A percentile compares a stretch with the other conserved stretches of the same genome.
Evolutionary conservation across 2,329 filamentous ascomycete species (phyloP).

Genomic region (Aureobasidium sp.): DNA sequence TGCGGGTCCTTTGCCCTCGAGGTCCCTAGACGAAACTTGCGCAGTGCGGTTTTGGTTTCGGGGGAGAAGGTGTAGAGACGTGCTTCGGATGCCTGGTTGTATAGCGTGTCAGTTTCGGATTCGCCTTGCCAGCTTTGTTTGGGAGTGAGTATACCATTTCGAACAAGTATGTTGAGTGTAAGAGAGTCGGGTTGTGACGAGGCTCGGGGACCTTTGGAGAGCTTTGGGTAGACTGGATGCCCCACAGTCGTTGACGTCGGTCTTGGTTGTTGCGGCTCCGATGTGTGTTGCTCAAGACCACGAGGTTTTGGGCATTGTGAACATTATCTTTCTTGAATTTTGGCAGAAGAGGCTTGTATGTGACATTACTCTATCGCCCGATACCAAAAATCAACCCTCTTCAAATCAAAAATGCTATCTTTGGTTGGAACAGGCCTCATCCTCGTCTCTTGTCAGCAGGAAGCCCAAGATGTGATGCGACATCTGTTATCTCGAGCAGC

Average conservation of each 20-base stretch:
- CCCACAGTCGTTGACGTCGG: slow-evolving; percentile 9
- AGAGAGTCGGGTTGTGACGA: neutral
- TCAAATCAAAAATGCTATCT: no score
- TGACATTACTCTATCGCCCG: no score
- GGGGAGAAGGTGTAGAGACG: slow-evolving; percentile 87
- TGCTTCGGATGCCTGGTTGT: slow-evolving; percentile 60
- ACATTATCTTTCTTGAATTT: neutral
- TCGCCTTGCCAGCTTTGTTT: no score
- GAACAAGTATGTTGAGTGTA: neutral
- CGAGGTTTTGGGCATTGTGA: neutral
- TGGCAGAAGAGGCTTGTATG: neutral
- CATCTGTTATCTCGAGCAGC: neutral
- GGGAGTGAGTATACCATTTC: neutral
- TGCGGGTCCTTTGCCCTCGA: slow-evolving; percentile 80
- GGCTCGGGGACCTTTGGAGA: neutral
- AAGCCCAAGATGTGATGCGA: no score
- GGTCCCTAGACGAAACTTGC: slow-evolving; percentile 89
- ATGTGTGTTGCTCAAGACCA: slow-evolving; percentile 4
- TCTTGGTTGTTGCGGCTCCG: neutral
- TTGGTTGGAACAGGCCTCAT: no score
- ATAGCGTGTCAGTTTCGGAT: no score
- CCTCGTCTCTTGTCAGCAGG: no score
- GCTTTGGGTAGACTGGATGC: neutral
- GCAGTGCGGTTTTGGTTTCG: slow-evolving; percentile 80
- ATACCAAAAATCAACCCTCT: no score